Percentiles rank a stretch among this genome's conserved stretches.
These are phyloP conservation scores for Ceratobasidium papillatum DNA, from an alignment of 1,284 basidiomycete species.

Conservation along the genomic window DNA sequence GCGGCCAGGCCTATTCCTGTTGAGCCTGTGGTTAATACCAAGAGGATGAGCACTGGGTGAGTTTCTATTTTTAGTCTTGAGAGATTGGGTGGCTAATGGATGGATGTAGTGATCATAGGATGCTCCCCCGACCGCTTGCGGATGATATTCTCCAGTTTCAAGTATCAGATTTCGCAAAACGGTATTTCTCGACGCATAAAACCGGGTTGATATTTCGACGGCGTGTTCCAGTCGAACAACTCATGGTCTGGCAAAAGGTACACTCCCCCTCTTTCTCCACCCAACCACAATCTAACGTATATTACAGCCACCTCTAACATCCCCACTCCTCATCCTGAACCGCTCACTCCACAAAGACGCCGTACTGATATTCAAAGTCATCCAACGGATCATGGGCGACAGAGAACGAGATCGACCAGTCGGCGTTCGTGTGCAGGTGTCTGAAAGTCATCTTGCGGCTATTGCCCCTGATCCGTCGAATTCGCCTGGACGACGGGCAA, in stretches of 20 bases:
- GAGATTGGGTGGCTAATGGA: background rate
- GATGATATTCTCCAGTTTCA: conserved; percentile 86
- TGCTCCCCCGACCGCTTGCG: conserved; percentile 78
- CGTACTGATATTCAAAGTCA: conserved; percentile 83
- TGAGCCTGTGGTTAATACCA: conserved; percentile 51
- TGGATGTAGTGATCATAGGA: conserved; percentile 64
- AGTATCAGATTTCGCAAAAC: conserved; percentile 80
- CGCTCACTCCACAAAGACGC: conserved; percentile 76
- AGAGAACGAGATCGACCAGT: conserved; percentile 72
- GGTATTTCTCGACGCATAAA: conserved; percentile 88
- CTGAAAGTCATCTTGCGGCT: conserved; percentile 11
- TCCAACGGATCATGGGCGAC: conserved; percentile 93
- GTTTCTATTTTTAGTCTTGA: conserved; percentile 45
- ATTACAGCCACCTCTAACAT: conserved; percentile 65
- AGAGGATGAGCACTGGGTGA: conserved; percentile 68
- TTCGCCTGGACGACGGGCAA: conserved; percentile 38
- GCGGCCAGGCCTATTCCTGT: conserved; percentile 71
- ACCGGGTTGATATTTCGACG: conserved; percentile 84
- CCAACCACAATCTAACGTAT: background rate
- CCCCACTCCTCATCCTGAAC: conserved; percentile 77
- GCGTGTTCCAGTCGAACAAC: conserved; percentile 78
- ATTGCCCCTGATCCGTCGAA: conserved; percentile 11
- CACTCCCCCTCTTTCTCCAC: conserved; percentile 40
- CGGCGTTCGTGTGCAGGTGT: conserved; percentile 56
- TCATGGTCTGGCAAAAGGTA: conserved; percentile 92